Base-by-base conservation (phyloP, 2,329 filamentous ascomycete species). In the Neonectria sp. region DNA sequence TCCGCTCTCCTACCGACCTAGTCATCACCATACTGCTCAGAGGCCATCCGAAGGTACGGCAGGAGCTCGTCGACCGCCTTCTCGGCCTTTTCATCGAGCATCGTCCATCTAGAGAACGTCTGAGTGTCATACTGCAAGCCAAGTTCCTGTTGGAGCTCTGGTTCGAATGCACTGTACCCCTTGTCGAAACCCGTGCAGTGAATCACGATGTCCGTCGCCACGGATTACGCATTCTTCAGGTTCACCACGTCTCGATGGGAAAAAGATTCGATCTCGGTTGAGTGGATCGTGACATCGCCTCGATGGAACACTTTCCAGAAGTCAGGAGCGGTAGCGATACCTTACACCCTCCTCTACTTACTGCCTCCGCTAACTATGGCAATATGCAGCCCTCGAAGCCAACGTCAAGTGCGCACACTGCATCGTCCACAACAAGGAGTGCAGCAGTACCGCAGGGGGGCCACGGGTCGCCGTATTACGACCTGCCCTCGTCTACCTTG, bases 251-350 rank as follows among this genome's bases (percentile, higher is more conserved):
- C 58, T 12, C 51, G 55, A 27, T 73, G 63, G 8, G 55, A 40
- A 24, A 75, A 53, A 4, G 71, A 71, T 17, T 68, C 65, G 37
- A 77, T 70, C 40, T 75, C 73, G 3, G 58, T 67, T 24, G 70
- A 31, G 46, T 73, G 68, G 2, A 80, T 67, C 3, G 73, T 79
- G 48, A 72, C 65, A 63, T 79, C 71, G 11, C 76, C 77, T 0
- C 31, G 46, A 58, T 81, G 79, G 51, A 82, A 69, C 1, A 69
- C 68, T 9, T 75, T 68, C 79, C 79, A 81, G 64, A 79, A 81
- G 29, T 78, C 67, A 1, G 78, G 78, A 1, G 78, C 70, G 46
- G 70, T 79, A n/a, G 74, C 76, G 12, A 71, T 55, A 2, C 79
- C n/a, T n/a, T n/a, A n/a, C n/a, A n/a, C n/a, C n/a, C n/a, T n/a